Conservation (phyloP, 2,329 filamentous ascomycete species). For the Penicillium nordicum region DNA sequence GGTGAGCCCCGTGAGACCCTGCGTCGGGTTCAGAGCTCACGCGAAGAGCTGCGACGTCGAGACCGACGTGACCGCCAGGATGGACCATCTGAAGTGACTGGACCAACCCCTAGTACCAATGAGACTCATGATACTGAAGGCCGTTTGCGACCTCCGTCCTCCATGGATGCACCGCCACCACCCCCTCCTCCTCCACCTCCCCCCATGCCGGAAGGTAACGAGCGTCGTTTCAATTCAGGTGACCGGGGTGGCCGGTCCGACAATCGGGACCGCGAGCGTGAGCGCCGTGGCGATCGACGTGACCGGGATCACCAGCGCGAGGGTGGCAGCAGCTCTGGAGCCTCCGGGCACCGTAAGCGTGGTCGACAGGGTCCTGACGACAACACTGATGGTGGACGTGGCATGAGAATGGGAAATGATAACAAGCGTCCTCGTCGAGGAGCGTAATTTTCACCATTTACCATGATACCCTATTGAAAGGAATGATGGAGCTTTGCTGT, state of each 20-base stretch:
- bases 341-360: constrained; percentile 36
- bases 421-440: constrained; percentile 43
- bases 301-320: constrained; percentile 33
- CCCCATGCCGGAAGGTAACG: constrained; percentile 26
- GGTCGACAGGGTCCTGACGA: constrained; percentile 37
- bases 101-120: constrained; percentile 4
- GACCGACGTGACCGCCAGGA: constrained; percentile 38
- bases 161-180: constrained; percentile 29
- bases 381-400: constrained; percentile 29
- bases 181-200: constrained; percentile 33
- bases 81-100: constrained; percentile 21
- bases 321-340: constrained; percentile 23
- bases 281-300: constrained; percentile 36
- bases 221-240: constrained; percentile 35
- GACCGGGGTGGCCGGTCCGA: constrained; percentile 32
- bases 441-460: constrained; percentile 21
- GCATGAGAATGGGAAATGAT: constrained; percentile 40
- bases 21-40: constrained; percentile 31
- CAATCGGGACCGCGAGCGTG: constrained; percentile 33
- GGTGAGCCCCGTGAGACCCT: constrained; percentile 31
- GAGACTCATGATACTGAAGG: constrained; percentile 31
- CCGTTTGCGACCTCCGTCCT: constrained; percentile 34
- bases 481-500: constrained; percentile 1
- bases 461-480: constrained; percentile 1
- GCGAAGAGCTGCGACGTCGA: constrained; percentile 36